A percentile compares a stretch with the other conserved stretches of the same genome.
These are phyloP conservation scores for Panicum hallii DNA, from an alignment of 202 grass and related monocot species.

Conservation along the genomic window DNA sequence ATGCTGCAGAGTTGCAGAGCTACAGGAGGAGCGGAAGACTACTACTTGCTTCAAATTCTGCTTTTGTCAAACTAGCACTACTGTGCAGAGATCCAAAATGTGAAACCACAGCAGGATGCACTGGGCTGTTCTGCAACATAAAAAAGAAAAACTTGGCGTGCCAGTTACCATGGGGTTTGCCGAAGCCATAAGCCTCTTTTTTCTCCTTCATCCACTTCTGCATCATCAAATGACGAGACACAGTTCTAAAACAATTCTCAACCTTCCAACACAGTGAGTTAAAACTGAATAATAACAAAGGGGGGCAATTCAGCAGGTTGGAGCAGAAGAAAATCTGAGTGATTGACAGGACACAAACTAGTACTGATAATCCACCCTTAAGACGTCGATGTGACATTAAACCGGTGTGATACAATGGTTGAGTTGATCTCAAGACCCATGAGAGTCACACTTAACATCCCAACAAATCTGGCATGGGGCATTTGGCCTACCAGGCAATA, in stretches of 20 bases:
- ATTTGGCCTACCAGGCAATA: conserved; percentile 38
- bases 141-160: not conserved
- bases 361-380: not conserved
- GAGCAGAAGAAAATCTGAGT: not conserved
- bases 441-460: not conserved
- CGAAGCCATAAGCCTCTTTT: not conserved
- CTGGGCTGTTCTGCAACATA: not conserved
- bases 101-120: not conserved
- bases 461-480: not conserved
- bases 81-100: not conserved
- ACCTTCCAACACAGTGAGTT: not conserved
- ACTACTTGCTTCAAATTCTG: not conserved
- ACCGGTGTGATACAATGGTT: not conserved
- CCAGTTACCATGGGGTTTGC: not conserved
- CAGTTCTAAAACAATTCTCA: not conserved
- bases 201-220: not conserved
- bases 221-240: not conserved
- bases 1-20: not conserved
- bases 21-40: no score
- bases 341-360: not conserved
- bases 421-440: not conserved
- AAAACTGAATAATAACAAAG: not conserved
- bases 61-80: not conserved
- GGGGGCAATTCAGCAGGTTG: not conserved
- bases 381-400: not conserved